Base-by-base conservation (phyloP, 2,329 filamentous ascomycete species). In the Calycina herbarum region DNA sequence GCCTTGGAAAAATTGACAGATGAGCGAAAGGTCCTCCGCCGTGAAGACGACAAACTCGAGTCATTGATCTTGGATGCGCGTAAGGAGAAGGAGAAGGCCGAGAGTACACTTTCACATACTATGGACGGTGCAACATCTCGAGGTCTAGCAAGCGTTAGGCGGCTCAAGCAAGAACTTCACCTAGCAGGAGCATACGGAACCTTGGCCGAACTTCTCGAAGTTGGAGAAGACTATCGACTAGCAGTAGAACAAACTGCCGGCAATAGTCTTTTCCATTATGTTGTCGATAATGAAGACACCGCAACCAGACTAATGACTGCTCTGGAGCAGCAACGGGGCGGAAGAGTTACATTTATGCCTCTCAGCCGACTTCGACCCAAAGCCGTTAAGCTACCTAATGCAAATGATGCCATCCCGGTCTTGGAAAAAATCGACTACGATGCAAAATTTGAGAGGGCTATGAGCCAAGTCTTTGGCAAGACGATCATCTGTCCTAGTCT, bases 171-270 rank as follows among this genome's bases (percentile, higher is more conserved):
- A 59, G 89, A 96, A 71, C 83, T 90, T 68, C 87, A 93, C 66
- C 86, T 98, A 5, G 86, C 90, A 1, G 95, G 95, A 31, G 93
- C 95, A 1, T 96, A 97, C 76, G 95, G 96, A 60, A 96, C 94
- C 0, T 79, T 99, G 45, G 94, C 94, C 4, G 96, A 99, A 76
- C 85, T 99, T n/a, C 87, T 98, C 72, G 87, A 93, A 63, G 93
- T 97, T 59, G 87, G 84, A 65, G 93, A 97, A 62, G 86, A 87
- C 62, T 98, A 97, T 78, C 88, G 93, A 67, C 88, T 94, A 11
- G 93, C 95, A 1, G 90, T 96, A 10, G 95, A 99, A 78, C 93
- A 96, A 72, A 95, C 94, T 61, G 95, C 94, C 2, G 95, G 95
- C 20, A 89, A 89, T 69, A 96, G 93, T 76, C 83, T 99, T 8